phyloP scores from a whole-genome alignment of 2,329 filamentous ascomycete species.

The Monosporascus sp. region DNA sequence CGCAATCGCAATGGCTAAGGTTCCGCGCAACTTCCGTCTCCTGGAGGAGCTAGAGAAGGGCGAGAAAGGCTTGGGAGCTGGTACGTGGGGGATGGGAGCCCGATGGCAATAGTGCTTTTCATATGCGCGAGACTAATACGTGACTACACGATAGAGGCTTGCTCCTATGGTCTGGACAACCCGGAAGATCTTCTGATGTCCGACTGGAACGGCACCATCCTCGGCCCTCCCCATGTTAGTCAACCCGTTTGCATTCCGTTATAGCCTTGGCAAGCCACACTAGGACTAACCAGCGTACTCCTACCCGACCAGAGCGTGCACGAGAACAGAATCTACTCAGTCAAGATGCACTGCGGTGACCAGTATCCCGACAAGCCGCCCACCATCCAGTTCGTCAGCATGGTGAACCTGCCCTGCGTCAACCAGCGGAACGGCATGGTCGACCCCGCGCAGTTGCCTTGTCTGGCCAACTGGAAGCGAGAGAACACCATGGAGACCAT shows the following conservation, averaged over 20 bases:
- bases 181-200: conserved; percentile 94
- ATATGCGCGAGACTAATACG: neutral
- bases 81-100: conserved; percentile 41
- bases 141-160: conserved; percentile 62
- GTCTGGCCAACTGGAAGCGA: conserved; percentile 84
- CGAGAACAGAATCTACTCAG: conserved; percentile 97
- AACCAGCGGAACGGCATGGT: conserved; percentile 76
- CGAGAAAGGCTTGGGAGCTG: conserved; percentile 92
- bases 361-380: conserved; percentile 88
- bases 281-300: neutral
- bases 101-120: neutral
- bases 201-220: conserved; percentile 97
- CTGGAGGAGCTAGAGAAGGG: conserved; percentile 98
- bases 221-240: conserved; percentile 90
- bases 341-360: conserved; percentile 91
- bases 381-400: conserved; percentile 85
- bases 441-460: conserved; percentile 77
- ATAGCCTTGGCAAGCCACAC: neutral
- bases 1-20: conserved; percentile 51
- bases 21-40: conserved; percentile 93
- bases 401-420: conserved; percentile 95
- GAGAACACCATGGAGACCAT: conserved; percentile 95
- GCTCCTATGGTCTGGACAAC: conserved; percentile 93
- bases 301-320: conserved; percentile 67
- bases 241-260: neutral